phyloP scores from a whole-genome alignment of 305 asterid species.

The Coffea humblotiana region DNA sequence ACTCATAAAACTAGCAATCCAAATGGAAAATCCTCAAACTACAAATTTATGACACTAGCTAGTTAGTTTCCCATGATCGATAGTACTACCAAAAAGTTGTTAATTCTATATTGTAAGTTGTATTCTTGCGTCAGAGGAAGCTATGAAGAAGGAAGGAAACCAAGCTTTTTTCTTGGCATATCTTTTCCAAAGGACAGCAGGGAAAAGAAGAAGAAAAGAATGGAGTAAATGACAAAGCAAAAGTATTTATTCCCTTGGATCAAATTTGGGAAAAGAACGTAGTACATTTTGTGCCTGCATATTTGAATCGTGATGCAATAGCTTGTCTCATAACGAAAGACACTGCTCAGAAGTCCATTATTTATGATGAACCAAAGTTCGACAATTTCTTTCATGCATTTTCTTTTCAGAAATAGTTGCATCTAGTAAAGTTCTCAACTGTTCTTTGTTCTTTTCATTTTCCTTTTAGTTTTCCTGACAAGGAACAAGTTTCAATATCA shows the following conservation, averaged over 20 bases:
- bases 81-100: too few relatives aligned
- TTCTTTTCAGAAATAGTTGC: not conserved
- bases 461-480: not conserved
- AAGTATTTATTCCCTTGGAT: not conserved
- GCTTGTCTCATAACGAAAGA: too few relatives aligned
- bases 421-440: not conserved
- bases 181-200: not conserved
- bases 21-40: not conserved
- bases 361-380: not conserved
- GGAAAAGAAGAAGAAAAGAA: not conserved
- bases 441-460: too few relatives aligned
- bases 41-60: not conserved
- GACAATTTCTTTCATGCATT: not conserved
- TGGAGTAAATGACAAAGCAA: not conserved
- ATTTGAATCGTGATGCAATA: not conserved
- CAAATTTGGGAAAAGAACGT: not conserved
- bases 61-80: too few relatives aligned
- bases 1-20: too few relatives aligned
- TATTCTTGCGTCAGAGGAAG: not conserved
- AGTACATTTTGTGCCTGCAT: not conserved
- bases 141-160: not conserved
- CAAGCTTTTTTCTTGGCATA: not conserved
- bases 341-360: not conserved
- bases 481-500: not conserved
- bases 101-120: not conserved